A percentile compares a stretch with the other conserved stretches of the same genome.
phyloP scores from a whole-genome alignment of 139 green algal genomes.

The Eudorina sp. region DNA sequence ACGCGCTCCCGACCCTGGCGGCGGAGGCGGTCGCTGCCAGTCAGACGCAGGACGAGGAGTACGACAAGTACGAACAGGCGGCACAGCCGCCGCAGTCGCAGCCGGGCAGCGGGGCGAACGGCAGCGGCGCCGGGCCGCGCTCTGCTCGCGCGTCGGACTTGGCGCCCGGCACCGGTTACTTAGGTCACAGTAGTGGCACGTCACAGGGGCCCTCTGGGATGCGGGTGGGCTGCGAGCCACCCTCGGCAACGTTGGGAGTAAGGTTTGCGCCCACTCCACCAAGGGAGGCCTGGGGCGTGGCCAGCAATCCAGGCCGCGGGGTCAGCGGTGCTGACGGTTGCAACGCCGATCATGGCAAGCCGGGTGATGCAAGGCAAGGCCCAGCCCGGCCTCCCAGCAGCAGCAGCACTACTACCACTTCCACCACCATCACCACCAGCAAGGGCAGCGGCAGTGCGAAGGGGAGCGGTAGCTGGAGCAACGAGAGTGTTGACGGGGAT shows the following conservation, averaged over 20 bases:
- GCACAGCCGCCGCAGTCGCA: no score
- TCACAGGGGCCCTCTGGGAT: neutral
- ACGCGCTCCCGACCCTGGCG: constrained; percentile 17
- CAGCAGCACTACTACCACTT: constrained; percentile 11
- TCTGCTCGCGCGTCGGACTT: neutral
- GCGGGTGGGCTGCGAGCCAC: neutral
- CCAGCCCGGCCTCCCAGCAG: neutral
- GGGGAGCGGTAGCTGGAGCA: constrained; percentile 4
- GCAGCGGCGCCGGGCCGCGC: neutral
- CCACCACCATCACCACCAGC: neutral
- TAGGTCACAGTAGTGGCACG: neutral
- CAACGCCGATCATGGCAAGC: neutral
- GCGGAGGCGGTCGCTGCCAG: neutral
- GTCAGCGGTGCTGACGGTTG: neutral
- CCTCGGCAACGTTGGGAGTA: neutral
- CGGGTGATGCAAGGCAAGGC: neutral
- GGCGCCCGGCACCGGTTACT: neutral
- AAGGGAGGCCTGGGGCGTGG: neutral
- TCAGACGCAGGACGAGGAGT: neutral
- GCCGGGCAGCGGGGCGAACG: neutral
- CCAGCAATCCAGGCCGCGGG: neutral
- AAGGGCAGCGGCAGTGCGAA: neutral
- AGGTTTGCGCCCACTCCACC: constrained; percentile 11
- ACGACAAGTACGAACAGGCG: neutral
- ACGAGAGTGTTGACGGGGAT: neutral